Conservation (phyloP, 192 early-diverging fungal species). For the Entomortierella parvispora region DNA sequence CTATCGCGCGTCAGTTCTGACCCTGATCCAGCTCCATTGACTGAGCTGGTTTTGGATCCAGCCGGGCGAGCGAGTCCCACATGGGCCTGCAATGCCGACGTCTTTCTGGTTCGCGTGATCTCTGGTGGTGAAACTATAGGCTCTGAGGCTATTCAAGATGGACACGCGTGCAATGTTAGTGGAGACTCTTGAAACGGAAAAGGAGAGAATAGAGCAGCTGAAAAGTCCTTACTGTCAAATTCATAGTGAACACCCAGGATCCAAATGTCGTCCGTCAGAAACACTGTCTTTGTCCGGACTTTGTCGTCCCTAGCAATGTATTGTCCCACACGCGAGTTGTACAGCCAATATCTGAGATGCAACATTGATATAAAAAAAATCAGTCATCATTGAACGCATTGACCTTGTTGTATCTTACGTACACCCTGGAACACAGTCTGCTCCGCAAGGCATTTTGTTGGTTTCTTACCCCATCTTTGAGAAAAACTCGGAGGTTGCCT, state of each 20-base stretch:
- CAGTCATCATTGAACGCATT: background rate
- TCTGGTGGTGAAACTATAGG: conserved; percentile 16
- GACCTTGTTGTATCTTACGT: no score
- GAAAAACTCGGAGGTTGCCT: conserved; percentile 51
- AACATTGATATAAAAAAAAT: background rate
- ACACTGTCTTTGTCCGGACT: conserved; percentile 35
- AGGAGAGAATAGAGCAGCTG: conserved; percentile 3
- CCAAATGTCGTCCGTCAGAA: conserved; percentile 53
- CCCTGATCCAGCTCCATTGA: background rate
- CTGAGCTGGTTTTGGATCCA: background rate
- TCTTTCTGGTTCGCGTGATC: conserved; percentile 22
- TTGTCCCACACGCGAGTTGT: conserved; percentile 48
- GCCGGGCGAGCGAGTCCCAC: background rate
- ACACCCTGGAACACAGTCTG: no score
- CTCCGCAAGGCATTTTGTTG: no score
- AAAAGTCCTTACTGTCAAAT: conserved; percentile 27
- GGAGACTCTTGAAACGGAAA: no score
- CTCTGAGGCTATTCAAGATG: background rate
- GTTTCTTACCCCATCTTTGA: conserved; percentile 51
- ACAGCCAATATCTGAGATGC: conserved; percentile 53
- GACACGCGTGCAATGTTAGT: background rate
- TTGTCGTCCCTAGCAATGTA: conserved; percentile 54
- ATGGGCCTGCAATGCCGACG: conserved; percentile 9
- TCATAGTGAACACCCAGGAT: conserved; percentile 49
- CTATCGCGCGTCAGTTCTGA: background rate